phyloP scores from a whole-genome alignment of 129 eudicot genomes.

The Saussurea involucrata region DNA sequence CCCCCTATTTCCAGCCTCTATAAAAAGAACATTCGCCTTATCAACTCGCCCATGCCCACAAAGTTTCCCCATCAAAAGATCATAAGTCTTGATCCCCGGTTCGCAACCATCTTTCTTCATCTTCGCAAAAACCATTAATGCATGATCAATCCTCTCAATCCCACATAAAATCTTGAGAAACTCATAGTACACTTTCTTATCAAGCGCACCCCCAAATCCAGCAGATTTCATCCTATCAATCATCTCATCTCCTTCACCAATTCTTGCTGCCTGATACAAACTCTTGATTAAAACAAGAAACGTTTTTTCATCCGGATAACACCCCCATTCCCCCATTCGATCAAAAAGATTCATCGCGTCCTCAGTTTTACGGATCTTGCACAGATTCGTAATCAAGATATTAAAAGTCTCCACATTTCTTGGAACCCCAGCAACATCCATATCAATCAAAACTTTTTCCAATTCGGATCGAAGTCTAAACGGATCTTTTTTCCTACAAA shows the following conservation, averaged over 20 bases:
- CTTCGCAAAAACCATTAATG: conserved; percentile 64
- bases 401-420: conserved; percentile 83
- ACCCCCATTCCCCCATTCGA: conserved; percentile 95
- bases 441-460: conserved; percentile 64
- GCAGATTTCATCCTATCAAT: conserved; percentile 90
- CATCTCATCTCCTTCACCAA: conserved; percentile 94
- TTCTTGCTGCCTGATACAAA: conserved; percentile 91
- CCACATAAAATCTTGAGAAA: conserved; percentile 80
- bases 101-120: conserved; percentile 81
- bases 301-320: conserved; percentile 74
- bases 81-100: conserved; percentile 80
- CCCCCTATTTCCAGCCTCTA: conserved; percentile 73
- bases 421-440: conserved; percentile 94
- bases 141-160: conserved; percentile 88
- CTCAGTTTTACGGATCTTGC: conserved; percentile 68
- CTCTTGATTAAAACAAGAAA: conserved; percentile 72
- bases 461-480: conserved; percentile 63
- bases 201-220: conserved; percentile 59
- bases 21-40: conserved; percentile 72
- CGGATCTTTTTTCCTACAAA: conserved; percentile 85
- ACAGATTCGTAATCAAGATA: conserved; percentile 64
- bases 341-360: conserved; percentile 65
- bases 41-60: conserved; percentile 73
- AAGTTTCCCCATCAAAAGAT: conserved; percentile 75
- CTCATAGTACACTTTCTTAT: conserved; percentile 65